Conservation (phyloP, 441 rosid species). For the Pelargonium myrrhifolium region DNA sequence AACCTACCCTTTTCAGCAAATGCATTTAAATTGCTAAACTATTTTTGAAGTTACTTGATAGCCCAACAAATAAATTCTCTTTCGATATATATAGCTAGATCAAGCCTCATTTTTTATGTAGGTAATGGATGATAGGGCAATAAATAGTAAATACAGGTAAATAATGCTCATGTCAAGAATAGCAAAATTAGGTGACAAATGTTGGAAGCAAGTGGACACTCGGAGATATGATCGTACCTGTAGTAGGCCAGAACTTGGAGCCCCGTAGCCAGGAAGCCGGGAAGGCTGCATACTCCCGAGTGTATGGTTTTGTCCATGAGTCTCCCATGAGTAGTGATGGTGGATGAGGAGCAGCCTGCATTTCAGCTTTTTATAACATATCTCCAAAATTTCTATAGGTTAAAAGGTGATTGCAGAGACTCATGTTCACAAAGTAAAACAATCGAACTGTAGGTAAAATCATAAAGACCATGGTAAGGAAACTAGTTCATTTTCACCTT, state of each 20-base stretch:
- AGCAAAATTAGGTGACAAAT: too few relatives aligned
- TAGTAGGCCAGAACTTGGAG: constrained; percentile 88
- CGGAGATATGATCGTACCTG: constrained; percentile 33
- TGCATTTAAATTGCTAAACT: neutral
- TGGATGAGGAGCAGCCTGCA: constrained; percentile 96
- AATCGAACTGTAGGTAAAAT: neutral
- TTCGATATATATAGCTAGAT: too few relatives aligned
- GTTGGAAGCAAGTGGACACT: too few relatives aligned
- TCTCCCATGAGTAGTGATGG: constrained; percentile 94
- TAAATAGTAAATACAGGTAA: too few relatives aligned
- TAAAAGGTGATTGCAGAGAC: neutral
- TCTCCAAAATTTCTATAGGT: neutral
- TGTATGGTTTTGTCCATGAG: constrained; percentile 79
- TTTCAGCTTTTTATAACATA: constrained; percentile 14
- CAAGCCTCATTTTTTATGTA: too few relatives aligned
- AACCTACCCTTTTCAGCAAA: too few relatives aligned
- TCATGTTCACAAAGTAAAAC: neutral
- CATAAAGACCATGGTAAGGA: neutral
- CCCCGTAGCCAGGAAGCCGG: constrained; percentile 90
- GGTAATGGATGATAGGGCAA: too few relatives aligned
- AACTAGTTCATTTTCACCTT: constrained; percentile 44
- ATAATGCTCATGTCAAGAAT: too few relatives aligned
- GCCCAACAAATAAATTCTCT: too few relatives aligned
- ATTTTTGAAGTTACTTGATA: neutral
- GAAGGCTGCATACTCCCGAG: constrained; percentile 86